phyloP scores from a whole-genome alignment of 257 asterid species.

The Pogostemon cablin region DNA sequence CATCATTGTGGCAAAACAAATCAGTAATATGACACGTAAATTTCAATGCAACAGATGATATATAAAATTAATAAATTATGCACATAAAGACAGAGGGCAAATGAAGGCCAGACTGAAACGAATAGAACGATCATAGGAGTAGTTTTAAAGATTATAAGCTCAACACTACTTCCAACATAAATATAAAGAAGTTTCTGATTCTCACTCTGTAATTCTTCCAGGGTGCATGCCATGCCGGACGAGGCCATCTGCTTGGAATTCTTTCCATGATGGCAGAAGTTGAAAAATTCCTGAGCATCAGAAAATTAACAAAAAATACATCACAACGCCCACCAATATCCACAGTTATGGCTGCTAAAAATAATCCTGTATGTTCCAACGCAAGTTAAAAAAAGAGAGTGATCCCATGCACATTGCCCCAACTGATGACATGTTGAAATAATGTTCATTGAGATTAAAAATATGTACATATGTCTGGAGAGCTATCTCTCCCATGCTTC shows the following conservation, averaged over 20 bases:
- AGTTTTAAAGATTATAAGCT: background rate
- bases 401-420: conserved; percentile 5
- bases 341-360: background rate
- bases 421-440: conserved; percentile 9
- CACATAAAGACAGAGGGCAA: conserved; percentile 11
- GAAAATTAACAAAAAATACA: conserved; percentile 7
- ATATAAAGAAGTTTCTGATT: conserved; percentile 31
- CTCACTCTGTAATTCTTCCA: conserved; percentile 98
- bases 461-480: background rate
- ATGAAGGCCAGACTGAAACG: background rate
- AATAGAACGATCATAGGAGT: background rate
- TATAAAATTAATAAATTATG: conserved; percentile 1
- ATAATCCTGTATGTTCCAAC: background rate
- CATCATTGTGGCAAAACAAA: background rate
- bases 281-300: conserved; percentile 66
- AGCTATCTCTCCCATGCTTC: background rate
- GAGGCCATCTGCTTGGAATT: conserved; percentile 98
- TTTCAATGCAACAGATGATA: conserved; percentile 7
- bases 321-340: conserved; percentile 14
- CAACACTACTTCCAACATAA: background rate
- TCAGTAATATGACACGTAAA: background rate
- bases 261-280: conserved; percentile 99
- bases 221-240: conserved; percentile 93
- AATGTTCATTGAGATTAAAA: background rate
- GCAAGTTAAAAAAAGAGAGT: background rate